Evolutionary conservation across 176 grass and related monocot genomes (phyloP).

Genomic region (Paspalum vaginatum): DNA sequence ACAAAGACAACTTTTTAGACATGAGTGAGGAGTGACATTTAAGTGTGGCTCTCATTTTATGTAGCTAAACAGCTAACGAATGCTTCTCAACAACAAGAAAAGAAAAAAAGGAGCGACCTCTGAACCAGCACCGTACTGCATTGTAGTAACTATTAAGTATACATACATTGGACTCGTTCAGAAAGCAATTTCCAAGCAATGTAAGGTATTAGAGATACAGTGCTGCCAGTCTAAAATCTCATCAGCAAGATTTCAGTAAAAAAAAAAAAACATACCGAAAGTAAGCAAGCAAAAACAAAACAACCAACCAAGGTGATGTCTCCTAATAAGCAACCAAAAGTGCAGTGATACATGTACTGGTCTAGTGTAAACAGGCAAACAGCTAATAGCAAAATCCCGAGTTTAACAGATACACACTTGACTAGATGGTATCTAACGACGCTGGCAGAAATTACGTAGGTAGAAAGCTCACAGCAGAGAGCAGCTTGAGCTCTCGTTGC

Average conservation of each 20-base stretch:
- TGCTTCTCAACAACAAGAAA: background rate
- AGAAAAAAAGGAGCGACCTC: background rate
- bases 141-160: background rate
- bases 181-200: background rate
- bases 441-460: background rate
- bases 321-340: background rate
- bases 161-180: background rate
- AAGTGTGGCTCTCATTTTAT: background rate
- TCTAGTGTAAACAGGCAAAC: background rate
- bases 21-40: background rate
- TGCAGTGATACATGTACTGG: background rate
- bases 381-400: background rate
- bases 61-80: background rate
- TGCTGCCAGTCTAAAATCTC: background rate
- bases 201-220: background rate
- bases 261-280: background rate
- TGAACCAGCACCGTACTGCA: background rate
- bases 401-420: background rate
- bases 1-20: background rate
- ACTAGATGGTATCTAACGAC: background rate
- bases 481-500: background rate
- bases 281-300: no score
- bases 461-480: background rate
- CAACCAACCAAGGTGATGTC: background rate
- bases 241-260: background rate